Conservation (phyloP, 768 basidiomycete species). For the Mrakia blollopis region DNA sequence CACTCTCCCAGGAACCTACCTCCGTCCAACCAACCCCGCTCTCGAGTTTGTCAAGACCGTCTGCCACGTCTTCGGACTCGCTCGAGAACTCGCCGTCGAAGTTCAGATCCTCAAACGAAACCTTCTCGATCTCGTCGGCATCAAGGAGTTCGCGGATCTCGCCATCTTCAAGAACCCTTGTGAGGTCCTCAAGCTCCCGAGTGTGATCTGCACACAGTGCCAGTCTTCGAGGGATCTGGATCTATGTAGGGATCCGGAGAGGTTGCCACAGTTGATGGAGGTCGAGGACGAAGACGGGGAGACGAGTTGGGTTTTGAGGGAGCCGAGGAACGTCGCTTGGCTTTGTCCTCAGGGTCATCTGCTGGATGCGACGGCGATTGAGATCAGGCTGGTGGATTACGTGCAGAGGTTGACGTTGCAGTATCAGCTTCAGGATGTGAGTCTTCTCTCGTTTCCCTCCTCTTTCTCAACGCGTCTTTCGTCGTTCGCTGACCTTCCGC, state of each 20-base stretch:
- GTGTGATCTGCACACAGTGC: conserved; percentile 78
- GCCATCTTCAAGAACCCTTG: conserved; percentile 89
- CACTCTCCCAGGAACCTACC: conserved; percentile 75
- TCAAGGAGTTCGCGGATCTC: conserved; percentile 79
- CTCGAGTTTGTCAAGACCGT: conserved; percentile 85
- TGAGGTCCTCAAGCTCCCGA: conserved; percentile 67
- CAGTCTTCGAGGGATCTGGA: conserved; percentile 65
- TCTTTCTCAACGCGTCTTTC: not conserved
- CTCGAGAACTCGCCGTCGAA: conserved; percentile 76
- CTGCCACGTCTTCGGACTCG: conserved; percentile 73
- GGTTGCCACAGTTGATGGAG: conserved; percentile 54
- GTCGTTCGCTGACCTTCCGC: not conserved
- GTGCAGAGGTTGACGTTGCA: conserved; percentile 64
- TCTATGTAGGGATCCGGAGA: conserved; percentile 84
- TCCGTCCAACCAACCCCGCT: conserved; percentile 68
- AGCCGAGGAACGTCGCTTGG: conserved; percentile 47
- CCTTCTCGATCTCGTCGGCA: conserved; percentile 75
- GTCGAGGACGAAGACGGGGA: conserved; percentile 26
- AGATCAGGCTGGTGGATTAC: conserved; percentile 74
- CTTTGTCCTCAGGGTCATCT: conserved; percentile 64
- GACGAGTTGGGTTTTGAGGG: conserved; percentile 38
- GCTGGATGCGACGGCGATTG: conserved; percentile 82
- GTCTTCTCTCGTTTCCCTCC: conserved; percentile 20
- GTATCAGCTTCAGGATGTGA: conserved; percentile 76
- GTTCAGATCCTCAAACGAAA: conserved; percentile 83